Conservation (phyloP, 2,329 filamentous ascomycete genomes). For the Huntiella savannae region DNA sequence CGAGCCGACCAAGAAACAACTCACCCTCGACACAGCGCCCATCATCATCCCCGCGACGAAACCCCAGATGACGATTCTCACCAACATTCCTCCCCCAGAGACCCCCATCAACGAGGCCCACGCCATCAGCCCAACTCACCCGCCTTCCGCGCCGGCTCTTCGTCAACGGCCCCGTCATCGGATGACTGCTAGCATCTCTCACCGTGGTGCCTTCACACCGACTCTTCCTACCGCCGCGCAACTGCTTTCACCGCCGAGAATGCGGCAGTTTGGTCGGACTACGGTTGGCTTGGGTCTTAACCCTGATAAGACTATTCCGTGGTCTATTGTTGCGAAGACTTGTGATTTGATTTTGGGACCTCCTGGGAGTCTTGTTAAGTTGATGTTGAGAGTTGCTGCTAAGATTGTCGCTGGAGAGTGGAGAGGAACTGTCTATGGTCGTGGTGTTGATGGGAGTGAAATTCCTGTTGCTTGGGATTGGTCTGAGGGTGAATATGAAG, state of each 20-base stretch:
- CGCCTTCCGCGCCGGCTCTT: constrained; percentile 19
- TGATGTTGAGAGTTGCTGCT: constrained; percentile 68
- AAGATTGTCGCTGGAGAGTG: constrained; percentile 48
- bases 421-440: constrained; percentile 39
- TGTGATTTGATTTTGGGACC: constrained; percentile 59
- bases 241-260: constrained; percentile 32
- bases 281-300: not conserved
- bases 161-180: constrained; percentile 25
- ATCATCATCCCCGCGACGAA: not conserved
- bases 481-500: constrained; percentile 19
- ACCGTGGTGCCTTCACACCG: constrained; percentile 42
- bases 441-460: constrained; percentile 31
- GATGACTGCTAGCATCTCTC: constrained; percentile 32
- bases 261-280: not conserved
- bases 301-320: constrained; percentile 32
- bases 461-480: constrained; percentile 44
- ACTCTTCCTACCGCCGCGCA: constrained; percentile 45
- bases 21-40: not conserved
- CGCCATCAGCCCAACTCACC: constrained; percentile 5
- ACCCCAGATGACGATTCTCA: not conserved
- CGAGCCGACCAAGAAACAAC: not conserved
- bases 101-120: not conserved
- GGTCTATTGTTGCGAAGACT: constrained; percentile 56
- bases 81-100: not conserved
- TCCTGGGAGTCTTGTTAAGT: constrained; percentile 55